Evolutionary conservation across 441 rosid genomes (phyloP).

Genomic region (Pelargonium australe): DNA sequence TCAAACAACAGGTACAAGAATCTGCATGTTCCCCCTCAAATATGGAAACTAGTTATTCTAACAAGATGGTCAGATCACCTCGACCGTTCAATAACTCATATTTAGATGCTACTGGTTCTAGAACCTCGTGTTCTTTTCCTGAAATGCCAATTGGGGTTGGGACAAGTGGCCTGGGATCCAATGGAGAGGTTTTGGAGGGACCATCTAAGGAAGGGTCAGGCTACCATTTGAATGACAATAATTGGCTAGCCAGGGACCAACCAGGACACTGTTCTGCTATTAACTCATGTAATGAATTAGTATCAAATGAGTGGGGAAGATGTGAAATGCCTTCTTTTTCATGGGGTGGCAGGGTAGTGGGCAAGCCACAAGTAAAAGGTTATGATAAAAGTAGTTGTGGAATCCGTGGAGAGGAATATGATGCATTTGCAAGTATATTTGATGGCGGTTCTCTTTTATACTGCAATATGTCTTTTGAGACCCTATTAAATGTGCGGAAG

Average conservation of each 20-base stretch:
- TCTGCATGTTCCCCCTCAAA: slow-evolving; percentile 34
- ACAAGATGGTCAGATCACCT: slow-evolving; percentile 31
- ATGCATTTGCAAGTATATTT: slow-evolving; percentile 71
- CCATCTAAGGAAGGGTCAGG: slow-evolving; percentile 68
- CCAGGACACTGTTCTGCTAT: slow-evolving; percentile 52
- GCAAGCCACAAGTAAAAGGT: slow-evolving; percentile 55
- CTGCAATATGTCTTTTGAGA: slow-evolving; percentile 93
- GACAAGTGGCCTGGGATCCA: slow-evolving; percentile 35
- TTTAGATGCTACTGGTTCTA: slow-evolving; percentile 37
- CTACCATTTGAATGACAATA: slow-evolving; percentile 49
- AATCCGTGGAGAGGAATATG: slow-evolving; percentile 66
- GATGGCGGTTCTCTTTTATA: slow-evolving; percentile 92
- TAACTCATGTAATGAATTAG: slow-evolving; percentile 47
- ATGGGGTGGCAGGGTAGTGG: slow-evolving; percentile 97
- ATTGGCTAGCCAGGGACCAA: slow-evolving; percentile 61
- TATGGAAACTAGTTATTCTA: slow-evolving; percentile 31
- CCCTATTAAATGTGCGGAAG: slow-evolving; percentile 77
- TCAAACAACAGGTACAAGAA: slow-evolving; percentile 38
- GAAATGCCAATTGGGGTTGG: slow-evolving; percentile 38
- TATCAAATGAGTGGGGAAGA: slow-evolving; percentile 77
- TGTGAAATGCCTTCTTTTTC: slow-evolving; percentile 64
- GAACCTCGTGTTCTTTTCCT: slow-evolving; percentile 40
- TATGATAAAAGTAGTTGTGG: slow-evolving; percentile 53
- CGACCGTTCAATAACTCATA: slow-evolving; percentile 29
- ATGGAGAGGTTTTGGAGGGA: slow-evolving; percentile 67